These are phyloP conservation scores for Phytophthora megakarya DNA, from an alignment of 352 stramenopile species.

Conservation along the genomic window DNA sequence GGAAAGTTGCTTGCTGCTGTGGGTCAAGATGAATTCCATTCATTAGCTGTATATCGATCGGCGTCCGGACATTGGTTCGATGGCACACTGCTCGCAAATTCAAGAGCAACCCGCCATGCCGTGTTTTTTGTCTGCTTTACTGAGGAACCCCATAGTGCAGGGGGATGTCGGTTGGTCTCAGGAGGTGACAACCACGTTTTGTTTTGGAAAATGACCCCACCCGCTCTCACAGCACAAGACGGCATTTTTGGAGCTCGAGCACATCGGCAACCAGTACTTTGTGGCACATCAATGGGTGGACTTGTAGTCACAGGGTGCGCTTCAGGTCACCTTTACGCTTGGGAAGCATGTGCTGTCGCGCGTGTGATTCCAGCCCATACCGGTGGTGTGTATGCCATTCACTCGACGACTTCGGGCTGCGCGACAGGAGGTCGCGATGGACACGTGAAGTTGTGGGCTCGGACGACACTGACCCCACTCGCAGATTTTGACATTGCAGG, in stretches of 20 bases:
- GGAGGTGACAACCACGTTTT: conserved; percentile 70
- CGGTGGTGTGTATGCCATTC: conserved; percentile 68
- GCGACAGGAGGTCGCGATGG: conserved; percentile 68
- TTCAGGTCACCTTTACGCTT: conserved; percentile 75
- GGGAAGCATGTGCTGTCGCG: conserved; percentile 65
- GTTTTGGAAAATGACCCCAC: conserved; percentile 71
- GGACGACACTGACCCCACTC: conserved; percentile 44
- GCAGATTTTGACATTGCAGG: conserved; percentile 68
- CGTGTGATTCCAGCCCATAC: conserved; percentile 68
- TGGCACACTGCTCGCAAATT: conserved; percentile 52
- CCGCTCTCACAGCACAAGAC: conserved; percentile 51
- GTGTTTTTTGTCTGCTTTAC: conserved; percentile 72
- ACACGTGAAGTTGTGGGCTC: conserved; percentile 76
- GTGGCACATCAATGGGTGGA: conserved; percentile 57
- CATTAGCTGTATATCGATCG: conserved; percentile 70
- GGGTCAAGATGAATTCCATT: conserved; percentile 80
- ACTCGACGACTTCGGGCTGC: conserved; percentile 56
- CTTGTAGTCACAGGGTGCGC: conserved; percentile 61
- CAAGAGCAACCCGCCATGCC: conserved; percentile 51
- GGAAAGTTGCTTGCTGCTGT: conserved; percentile 60
- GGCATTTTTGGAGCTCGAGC: conserved; percentile 70
- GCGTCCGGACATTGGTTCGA: conserved; percentile 67
- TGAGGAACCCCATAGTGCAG: conserved; percentile 54
- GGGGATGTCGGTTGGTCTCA: conserved; percentile 57
- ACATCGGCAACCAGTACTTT: conserved; percentile 62